Base-by-base conservation (phyloP, 1,284 basidiomycete species). In the Pseudozyma pruni region DNA sequence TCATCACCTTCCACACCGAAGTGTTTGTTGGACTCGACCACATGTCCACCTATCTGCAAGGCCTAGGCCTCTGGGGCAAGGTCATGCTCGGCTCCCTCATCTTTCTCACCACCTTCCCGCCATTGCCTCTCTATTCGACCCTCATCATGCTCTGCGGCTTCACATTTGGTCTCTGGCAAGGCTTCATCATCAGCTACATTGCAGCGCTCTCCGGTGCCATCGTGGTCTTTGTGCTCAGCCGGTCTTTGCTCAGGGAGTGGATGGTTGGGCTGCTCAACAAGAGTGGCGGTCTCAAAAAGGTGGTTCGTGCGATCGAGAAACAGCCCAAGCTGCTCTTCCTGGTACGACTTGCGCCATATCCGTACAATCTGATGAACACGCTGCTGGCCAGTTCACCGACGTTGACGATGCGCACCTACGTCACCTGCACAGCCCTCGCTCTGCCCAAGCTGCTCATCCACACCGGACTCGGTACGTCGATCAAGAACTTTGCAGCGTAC, bases 391-490 rank as follows among this genome's bases (percentile, higher is more conserved):
- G 90, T n/a, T 89, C 90, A 13, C 89, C 89, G n/a, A 88, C 89
- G n/a, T 87, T 93, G 70, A 89, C 88, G 10, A 85, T 93, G 73
- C 86, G 86, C 66, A 92, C 91, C 10, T 93, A 92, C 83, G 87
- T 88, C 25, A 78, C 87, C 43, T 92, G 91, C 84, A 93, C 91
- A 8, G 91, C 89, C 6, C 86, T 92, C 29, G 91, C 90, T 33
- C 86, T 93, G 51, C 88, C 91, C 86, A 93, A 93, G 83, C 88
- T 93, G 71, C 88, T 92, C 83, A 87, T 93, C 51, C 92, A 93
- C 84, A 91, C 91, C 22, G 90, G 87, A 63, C 86, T 93, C 64
- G 91, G 91, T 40, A 88, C 89, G 20, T 90, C 89, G 20, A 91
- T 93, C 77, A 89, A 90, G 77, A 91, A 89, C 35, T 93, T 93